These are phyloP conservation scores for Thielaviopsis punctulata DNA, from an alignment of 2,329 filamentous ascomycete species.

Conservation along the genomic window DNA sequence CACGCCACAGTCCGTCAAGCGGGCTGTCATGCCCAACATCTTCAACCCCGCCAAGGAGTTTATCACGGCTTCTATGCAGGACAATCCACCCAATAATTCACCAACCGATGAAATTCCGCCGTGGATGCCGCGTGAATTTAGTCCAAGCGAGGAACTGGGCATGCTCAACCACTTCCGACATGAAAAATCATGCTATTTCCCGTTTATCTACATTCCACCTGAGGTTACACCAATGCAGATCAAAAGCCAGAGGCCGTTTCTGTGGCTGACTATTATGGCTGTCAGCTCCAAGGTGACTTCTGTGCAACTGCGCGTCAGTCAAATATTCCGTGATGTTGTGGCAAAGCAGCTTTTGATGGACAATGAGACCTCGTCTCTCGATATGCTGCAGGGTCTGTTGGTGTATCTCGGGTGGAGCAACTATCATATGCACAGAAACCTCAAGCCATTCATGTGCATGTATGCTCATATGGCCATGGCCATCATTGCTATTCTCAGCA, in stretches of 20 bases:
- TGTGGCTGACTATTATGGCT: conserved; percentile 23
- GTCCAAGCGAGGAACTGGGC: neutral
- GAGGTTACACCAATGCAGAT: conserved; percentile 15
- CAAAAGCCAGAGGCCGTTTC: conserved; percentile 20
- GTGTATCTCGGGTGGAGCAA: conserved; percentile 18
- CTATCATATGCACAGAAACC: conserved; percentile 7
- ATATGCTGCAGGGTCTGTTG: conserved; percentile 18
- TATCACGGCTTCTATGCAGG: conserved; percentile 3
- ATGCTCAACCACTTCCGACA: conserved; percentile 13
- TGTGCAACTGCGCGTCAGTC: conserved; percentile 16
- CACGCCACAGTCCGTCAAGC: neutral
- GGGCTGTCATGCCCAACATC: conserved; percentile 9
- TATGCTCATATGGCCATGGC: conserved; percentile 9
- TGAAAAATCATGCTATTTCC: conserved; percentile 17
- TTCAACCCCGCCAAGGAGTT: conserved; percentile 11
- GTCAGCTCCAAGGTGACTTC: conserved; percentile 14
- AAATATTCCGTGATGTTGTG: conserved; percentile 16
- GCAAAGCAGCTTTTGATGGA: conserved; percentile 15
- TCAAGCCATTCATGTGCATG: conserved; percentile 2
- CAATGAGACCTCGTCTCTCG: conserved; percentile 15
- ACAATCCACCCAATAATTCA: neutral
- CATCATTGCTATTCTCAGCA: conserved; percentile 6
- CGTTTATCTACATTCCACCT: conserved; percentile 16
- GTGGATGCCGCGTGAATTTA: conserved; percentile 6
- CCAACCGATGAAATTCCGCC: neutral